Base-by-base conservation (phyloP, 2,329 filamentous ascomycete genomes). In the Incumbomyces lentus region DNA sequence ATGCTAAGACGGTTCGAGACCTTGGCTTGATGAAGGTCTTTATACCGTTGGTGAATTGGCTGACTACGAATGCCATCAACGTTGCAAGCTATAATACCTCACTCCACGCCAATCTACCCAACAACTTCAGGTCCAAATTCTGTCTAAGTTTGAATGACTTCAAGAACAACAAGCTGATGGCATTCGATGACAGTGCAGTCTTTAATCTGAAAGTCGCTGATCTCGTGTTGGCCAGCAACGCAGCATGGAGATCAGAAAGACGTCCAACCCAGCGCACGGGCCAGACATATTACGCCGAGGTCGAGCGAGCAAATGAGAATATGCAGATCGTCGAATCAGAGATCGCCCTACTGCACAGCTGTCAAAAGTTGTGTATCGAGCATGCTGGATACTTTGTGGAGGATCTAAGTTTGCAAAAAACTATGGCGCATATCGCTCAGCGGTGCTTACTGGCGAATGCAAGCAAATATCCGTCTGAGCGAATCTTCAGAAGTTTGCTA, bases 261-360 rank as follows among this genome's bases (percentile, higher is more conserved):
- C 41, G 34, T 11, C 16, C 19, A 26, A 37, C 39, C 7, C 43
- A 17, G 31, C 31, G 48, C 3, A 39, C 39, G 13, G 35, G 36
- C 22, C 53, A 54, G 34, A 53, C 52, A 14, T 94, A 94, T 65
- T 75, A 77, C 51, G 76, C 78, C 40, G 92, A 98, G 61, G 82
- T 98, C 66, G 78, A 82, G 58, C 80, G 81, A 50, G 92, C 90
- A 35, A 98, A 98, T 63, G 70, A 84, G 52, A 96, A 98, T 63
- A 64, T 98, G 44, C 94, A 89, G 18, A 72, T 95, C 30, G 87
- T 98, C 30, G 88, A 96, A 62, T 86, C 90, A 18, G 88, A 98
- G 68, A 82, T 57, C 26, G 32, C 35, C 10, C 76, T 98, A 14
- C 83, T 95, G 53, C 81, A 86, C 57, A 84, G 86, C 46, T 96